A percentile compares a stretch with the other conserved stretches of the same genome.
Evolutionary conservation across 2,329 filamentous ascomycete genomes (phyloP).

Genomic region (Xylaria arbuscula): DNA sequence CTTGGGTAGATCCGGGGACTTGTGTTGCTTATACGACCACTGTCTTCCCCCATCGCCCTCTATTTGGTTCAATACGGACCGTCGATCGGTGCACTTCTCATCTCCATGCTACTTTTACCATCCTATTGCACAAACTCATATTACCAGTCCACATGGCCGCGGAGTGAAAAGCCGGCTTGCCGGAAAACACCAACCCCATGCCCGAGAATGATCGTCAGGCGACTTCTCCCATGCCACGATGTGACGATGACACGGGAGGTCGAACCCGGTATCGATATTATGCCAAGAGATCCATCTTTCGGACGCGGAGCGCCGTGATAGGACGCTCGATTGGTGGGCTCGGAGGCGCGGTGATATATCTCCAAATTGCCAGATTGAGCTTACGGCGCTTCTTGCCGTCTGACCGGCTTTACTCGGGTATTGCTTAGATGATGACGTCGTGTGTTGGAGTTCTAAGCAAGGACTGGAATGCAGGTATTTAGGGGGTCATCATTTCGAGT

Average conservation of each 20-base stretch:
- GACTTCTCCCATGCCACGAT: constrained; percentile 18
- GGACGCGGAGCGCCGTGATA: constrained; percentile 15
- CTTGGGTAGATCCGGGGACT: neutral
- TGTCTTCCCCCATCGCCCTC: neutral
- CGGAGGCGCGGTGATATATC: constrained; percentile 40
- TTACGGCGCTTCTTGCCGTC: constrained; percentile 14
- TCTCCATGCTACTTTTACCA: neutral
- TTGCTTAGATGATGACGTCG: neutral
- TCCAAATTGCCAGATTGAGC: constrained; percentile 45
- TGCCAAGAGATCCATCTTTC: constrained; percentile 26
- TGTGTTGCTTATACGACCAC: constrained; percentile 20
- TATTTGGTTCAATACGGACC: neutral
- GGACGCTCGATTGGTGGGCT: constrained; percentile 39
- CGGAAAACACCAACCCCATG: constrained; percentile 2
- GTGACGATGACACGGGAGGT: constrained; percentile 21
- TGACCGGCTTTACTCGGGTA: no score
- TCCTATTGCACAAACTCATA: neutral
- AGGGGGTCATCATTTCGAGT: neutral
- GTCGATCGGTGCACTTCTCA: constrained; percentile 7
- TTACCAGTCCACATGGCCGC: constrained; percentile 10
- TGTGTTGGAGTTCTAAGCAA: neutral
- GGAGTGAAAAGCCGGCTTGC: constrained; percentile 33
- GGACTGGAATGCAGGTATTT: no score
- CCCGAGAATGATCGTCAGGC: constrained; percentile 6
- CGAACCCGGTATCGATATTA: constrained; percentile 23